phyloP scores from a whole-genome alignment of 2,329 filamentous ascomycete species.

The Penicillium sp. region DNA sequence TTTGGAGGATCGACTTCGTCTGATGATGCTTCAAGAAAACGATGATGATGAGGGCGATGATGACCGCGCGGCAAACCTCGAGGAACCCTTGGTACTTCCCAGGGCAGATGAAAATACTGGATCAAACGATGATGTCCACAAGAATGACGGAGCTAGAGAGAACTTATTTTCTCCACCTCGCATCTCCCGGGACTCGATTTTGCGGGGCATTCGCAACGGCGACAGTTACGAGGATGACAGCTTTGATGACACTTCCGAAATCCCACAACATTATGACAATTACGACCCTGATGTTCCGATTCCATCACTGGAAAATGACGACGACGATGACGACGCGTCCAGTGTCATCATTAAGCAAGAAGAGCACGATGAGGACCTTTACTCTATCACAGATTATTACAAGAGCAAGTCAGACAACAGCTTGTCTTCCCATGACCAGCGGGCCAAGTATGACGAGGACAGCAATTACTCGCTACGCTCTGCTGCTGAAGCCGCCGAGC shows the following conservation, averaged over 20 bases:
- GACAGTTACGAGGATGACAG: slow-evolving; percentile 60
- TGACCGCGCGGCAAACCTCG: slow-evolving; percentile 7
- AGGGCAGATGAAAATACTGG: neutral
- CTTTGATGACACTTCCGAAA: slow-evolving; percentile 62
- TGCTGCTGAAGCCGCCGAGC: slow-evolving; percentile 26
- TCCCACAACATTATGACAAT: slow-evolving; percentile 57
- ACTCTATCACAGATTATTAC: slow-evolving; percentile 67
- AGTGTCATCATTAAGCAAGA: slow-evolving; percentile 69
- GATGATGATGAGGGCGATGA: slow-evolving; percentile 21
- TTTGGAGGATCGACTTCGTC: slow-evolving; percentile 77
- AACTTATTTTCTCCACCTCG: slow-evolving; percentile 64
- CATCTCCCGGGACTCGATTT: slow-evolving; percentile 90
- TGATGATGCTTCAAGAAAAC: slow-evolving; percentile 80
- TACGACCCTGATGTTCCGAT: slow-evolving; percentile 88
- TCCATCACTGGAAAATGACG: slow-evolving; percentile 74
- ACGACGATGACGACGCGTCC: slow-evolving; percentile 49
- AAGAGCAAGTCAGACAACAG: slow-evolving; percentile 47
- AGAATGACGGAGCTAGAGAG: slow-evolving; percentile 50
- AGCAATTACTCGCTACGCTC: slow-evolving; percentile 56
- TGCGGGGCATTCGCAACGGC: slow-evolving; percentile 76
- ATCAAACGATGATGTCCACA: neutral
- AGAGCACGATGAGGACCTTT: slow-evolving; percentile 59
- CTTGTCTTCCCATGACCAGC: slow-evolving; percentile 29
- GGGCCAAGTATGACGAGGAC: slow-evolving; percentile 53
- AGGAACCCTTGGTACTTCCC: slow-evolving; percentile 3